A percentile compares a stretch with the other conserved stretches of the same genome.
Conservation (phyloP, 768 basidiomycete species). For the Neoboletus subvelutipes region DNA sequence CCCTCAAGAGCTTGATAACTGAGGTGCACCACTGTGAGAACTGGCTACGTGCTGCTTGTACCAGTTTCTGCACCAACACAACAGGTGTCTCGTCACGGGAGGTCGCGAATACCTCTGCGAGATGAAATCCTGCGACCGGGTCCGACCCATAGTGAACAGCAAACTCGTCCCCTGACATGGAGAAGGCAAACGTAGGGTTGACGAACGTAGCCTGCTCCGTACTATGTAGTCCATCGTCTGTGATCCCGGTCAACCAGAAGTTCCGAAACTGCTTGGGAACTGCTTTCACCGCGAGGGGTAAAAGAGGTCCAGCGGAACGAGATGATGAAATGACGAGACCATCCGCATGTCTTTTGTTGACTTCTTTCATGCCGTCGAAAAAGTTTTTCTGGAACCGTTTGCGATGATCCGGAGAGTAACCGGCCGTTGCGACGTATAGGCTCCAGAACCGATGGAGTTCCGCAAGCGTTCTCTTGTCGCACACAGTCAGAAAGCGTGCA, state of each 20-base stretch:
- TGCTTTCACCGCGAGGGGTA: constrained; percentile 5
- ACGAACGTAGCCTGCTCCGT: constrained; percentile 15
- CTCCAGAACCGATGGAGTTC: constrained; percentile 25
- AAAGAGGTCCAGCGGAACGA: constrained; percentile 31
- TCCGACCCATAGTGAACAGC: constrained; percentile 32
- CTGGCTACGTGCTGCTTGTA: constrained; percentile 18
- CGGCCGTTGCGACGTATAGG: constrained; percentile 13
- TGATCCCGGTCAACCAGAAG: constrained; percentile 28
- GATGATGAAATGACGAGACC: constrained; percentile 6
- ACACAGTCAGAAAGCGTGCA: constrained; percentile 23
- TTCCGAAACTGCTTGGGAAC: constrained; percentile 22
- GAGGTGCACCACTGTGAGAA: constrained; percentile 32
- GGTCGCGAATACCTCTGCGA: constrained; percentile 27
- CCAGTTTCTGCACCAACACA: constrained; percentile 19
- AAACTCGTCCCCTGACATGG: constrained; percentile 21
- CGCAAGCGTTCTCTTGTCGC: constrained; percentile 25
- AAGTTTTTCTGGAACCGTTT: constrained; percentile 19
- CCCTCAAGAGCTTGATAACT: constrained; percentile 10
- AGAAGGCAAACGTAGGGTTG: constrained; percentile 34
- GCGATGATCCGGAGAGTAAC: constrained; percentile 11
- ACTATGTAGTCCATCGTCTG: constrained; percentile 23
- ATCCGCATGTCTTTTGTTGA: not conserved
- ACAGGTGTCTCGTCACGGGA: not conserved
- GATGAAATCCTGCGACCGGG: constrained; percentile 32
- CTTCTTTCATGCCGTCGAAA: constrained; percentile 21